These are phyloP conservation scores for Fusarium setosum DNA, from an alignment of 2,329 filamentous ascomycete genomes.

Conservation along the genomic window DNA sequence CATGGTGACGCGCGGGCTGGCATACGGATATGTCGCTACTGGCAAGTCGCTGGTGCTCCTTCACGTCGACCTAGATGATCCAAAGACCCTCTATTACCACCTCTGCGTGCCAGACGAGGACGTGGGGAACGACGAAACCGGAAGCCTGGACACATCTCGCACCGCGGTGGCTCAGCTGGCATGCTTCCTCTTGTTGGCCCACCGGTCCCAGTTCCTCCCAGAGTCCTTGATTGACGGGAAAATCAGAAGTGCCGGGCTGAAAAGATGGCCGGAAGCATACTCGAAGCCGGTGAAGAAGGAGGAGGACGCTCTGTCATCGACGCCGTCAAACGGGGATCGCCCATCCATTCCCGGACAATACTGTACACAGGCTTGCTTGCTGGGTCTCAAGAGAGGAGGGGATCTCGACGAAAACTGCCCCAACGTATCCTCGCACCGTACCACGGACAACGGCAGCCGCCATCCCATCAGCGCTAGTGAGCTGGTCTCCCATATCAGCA, in stretches of 20 bases:
- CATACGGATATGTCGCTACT: slow-evolving; percentile 41
- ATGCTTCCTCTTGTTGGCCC: slow-evolving; percentile 34
- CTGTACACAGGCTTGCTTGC: slow-evolving; percentile 36
- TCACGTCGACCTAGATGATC: slow-evolving; percentile 27
- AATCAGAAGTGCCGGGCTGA: slow-evolving; percentile 17
- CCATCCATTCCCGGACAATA: slow-evolving; percentile 30
- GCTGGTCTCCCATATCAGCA: slow-evolving; percentile 10
- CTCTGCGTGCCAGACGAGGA: slow-evolving; percentile 21
- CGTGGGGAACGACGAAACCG: too few species aligned
- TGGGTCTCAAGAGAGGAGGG: slow-evolving; percentile 32
- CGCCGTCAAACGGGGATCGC: too few species aligned
- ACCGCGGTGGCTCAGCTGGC: slow-evolving; percentile 35
- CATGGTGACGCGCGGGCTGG: slow-evolving; percentile 32
- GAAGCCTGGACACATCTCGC: too few species aligned
- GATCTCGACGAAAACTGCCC: slow-evolving; percentile 36
- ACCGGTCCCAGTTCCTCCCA: slow-evolving; percentile 27
- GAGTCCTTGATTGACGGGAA: slow-evolving; percentile 20
- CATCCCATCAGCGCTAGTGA: slow-evolving; percentile 25
- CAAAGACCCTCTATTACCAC: slow-evolving; percentile 32
- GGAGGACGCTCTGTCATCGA: slow-evolving; percentile 3
- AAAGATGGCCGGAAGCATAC: slow-evolving; percentile 31
- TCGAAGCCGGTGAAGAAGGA: slow-evolving; percentile 16
- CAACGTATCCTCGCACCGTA: slow-evolving; percentile 30
- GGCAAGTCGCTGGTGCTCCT: slow-evolving; percentile 42
- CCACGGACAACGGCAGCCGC: background rate